Evolutionary conservation across 441 rosid species (phyloP), one percentile per base, ranked within the genome.

Genomic region (Jatropha multifida): DNA sequence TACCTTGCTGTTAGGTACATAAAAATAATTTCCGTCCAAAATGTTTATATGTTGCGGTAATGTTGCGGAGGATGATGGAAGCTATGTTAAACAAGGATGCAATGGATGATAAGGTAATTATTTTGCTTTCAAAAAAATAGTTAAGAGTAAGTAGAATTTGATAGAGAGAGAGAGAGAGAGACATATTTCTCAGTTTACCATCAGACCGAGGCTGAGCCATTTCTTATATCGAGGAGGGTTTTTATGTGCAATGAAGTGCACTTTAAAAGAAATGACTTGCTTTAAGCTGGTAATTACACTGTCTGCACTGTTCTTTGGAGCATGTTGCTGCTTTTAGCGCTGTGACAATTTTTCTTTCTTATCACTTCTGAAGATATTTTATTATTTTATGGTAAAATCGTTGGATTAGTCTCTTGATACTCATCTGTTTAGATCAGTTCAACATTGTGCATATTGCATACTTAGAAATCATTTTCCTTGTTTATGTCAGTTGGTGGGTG

Each of bases 61-160:
- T 96, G 99, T 77, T 96, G 81, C 88, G 99, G 83, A 90, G 98
- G 79, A 90, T 96, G 88, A 81, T 96, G 91, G 99, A 96, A 80
- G 98, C 98, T 77, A 84, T 94, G 81, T 78, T 94, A 75, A 96
- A 94, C 79, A 96, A 96, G 85, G 99, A 96, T 87, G 90, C 98
- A 0, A 84, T 96, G 93, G 98, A 96, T 91, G 99, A 96, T 85
- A 96, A 92, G 98, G 99, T 93, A 85, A 78, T 65, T 55, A 52
- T 65, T 70, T 67, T 63, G n/a, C 37, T 20, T 64, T 59, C 20
- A 71, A 26, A 59, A 71, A 41, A 37, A 71, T 56, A 20, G 9
- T 44, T 44, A 7, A 7, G 2, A 44, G 48, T 44, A 42, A 42
- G 46, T 42, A 8, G 48, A 6, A 44, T 4, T 44, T 44, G 7